Conservation (phyloP, 179 eudicot genomes). For the Beta macrorhiza region DNA sequence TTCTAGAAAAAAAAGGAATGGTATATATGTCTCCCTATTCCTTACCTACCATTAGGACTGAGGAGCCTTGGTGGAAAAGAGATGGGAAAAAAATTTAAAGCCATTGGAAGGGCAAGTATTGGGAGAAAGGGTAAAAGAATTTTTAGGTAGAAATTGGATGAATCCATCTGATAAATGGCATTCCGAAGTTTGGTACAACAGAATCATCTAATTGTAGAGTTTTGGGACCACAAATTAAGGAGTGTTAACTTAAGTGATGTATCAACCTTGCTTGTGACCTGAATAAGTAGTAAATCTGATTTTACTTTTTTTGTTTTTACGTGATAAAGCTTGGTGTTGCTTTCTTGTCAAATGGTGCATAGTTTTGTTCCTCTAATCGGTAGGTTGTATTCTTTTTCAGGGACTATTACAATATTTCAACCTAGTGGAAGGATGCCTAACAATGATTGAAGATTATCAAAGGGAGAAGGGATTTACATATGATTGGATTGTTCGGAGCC, state of each 20-base stretch:
- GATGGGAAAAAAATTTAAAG: too few species aligned
- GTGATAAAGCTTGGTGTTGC: not conserved
- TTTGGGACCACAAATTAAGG: constrained; percentile 14
- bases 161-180: not conserved
- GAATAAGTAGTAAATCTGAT: not conserved
- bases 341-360: not conserved
- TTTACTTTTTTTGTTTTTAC: not conserved
- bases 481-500: constrained; percentile 88
- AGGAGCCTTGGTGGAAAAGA: too few species aligned
- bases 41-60: too few species aligned
- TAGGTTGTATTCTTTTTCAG: constrained; percentile 33
- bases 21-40: too few species aligned
- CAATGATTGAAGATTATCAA: constrained; percentile 56
- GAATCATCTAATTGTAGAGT: constrained; percentile 3
- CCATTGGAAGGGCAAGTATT: too few species aligned
- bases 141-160: not conserved
- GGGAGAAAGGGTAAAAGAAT: too few species aligned
- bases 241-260: not conserved
- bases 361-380: not conserved
- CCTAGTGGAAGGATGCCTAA: constrained; percentile 81
- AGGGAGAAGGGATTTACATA: constrained; percentile 58
- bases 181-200: constrained; percentile 18
- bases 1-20: too few species aligned
- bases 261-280: constrained; percentile 1
- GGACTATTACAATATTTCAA: constrained; percentile 85